Base-by-base conservation (phyloP, 306 rosid species). In the Vigna hirtella region DNA sequence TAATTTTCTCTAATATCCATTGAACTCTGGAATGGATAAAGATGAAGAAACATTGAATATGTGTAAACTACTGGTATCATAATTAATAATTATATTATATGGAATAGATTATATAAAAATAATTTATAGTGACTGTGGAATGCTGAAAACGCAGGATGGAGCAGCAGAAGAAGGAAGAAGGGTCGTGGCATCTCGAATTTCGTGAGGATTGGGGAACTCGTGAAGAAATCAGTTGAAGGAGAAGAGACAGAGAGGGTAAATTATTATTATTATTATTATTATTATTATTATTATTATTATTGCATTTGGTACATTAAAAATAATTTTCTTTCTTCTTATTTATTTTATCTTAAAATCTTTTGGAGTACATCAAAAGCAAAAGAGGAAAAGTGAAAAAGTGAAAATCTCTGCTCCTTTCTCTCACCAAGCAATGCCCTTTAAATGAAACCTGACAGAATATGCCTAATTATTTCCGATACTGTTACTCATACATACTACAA, bases 171-270 rank as follows among this genome's bases (percentile, higher is more conserved):
- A 70, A 18, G 56, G 68, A 50, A 59, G 80, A 42, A 51, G 73
- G 17, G 78, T 68, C 78, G 83, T 79, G 86, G 78, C 68, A 79
- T 79, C 83, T 83, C 45, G 78, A 52, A 20, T 66, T 69, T 66
- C 81, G 83, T 79, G 83, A 79, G 61, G n/a, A 28, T 42, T 50
- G 50, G 66, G 6, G 6, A 50, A 49, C 34, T 50, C 32, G 20
- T 20, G 51, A 79, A 66, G 14, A 65, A 66, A 15, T 52, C 52
- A 64, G 22, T 51, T 52, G 28, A 50, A 14, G 70, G 57, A 16
- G 17, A 32, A 77, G 56, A 77, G 5, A 16, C 7, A 14, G 20
- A 55, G 1, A 9, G 16, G 45, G 59, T 20, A 64, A 53, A 36
- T 28, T 30, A 43, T 62, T 32, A 65, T 66, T 20, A 20, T 20